Evolutionary conservation across 768 basidiomycete genomes (phyloP).

Genomic region (Lactarius hengduanensis): DNA sequence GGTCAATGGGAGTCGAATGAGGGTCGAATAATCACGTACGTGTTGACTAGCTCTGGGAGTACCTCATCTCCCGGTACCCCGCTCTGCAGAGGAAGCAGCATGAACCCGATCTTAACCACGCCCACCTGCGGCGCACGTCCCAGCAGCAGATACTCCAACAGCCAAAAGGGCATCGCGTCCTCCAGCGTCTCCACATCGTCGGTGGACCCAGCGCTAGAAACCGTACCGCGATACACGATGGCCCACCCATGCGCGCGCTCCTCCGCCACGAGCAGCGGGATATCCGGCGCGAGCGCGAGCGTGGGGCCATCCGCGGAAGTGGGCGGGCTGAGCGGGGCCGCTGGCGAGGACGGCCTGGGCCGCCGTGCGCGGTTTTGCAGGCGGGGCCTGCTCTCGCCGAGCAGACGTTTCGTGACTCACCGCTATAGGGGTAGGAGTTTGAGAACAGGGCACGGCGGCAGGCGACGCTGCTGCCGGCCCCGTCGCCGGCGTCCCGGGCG

Average conservation of each 20-base stretch:
- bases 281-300: conserved; percentile 54
- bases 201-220: conserved; percentile 49
- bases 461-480: neutral
- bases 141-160: conserved; percentile 79
- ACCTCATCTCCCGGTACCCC: conserved; percentile 56
- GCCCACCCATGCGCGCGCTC: conserved; percentile 74
- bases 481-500: neutral
- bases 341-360: conserved; percentile 53
- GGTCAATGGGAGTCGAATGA: neutral
- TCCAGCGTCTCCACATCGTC: conserved; percentile 58
- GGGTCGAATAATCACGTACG: conserved; percentile 67
- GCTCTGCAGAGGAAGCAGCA: conserved; percentile 73
- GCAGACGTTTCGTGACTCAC: neutral
- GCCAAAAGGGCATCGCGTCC: conserved; percentile 80
- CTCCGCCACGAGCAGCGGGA: conserved; percentile 76
- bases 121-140: conserved; percentile 56
- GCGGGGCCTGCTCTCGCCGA: neutral
- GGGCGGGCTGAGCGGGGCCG: conserved; percentile 62
- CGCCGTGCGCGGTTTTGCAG: conserved; percentile 45
- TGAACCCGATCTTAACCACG: conserved; percentile 81
- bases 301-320: conserved; percentile 69
- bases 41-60: conserved; percentile 80
- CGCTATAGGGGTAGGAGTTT: neutral
- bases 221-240: conserved; percentile 72
- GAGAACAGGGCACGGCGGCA: neutral